Evolutionary conservation across 2,329 filamentous ascomycete genomes (phyloP).

Genomic region (Cryphonectria carpinicola): DNA sequence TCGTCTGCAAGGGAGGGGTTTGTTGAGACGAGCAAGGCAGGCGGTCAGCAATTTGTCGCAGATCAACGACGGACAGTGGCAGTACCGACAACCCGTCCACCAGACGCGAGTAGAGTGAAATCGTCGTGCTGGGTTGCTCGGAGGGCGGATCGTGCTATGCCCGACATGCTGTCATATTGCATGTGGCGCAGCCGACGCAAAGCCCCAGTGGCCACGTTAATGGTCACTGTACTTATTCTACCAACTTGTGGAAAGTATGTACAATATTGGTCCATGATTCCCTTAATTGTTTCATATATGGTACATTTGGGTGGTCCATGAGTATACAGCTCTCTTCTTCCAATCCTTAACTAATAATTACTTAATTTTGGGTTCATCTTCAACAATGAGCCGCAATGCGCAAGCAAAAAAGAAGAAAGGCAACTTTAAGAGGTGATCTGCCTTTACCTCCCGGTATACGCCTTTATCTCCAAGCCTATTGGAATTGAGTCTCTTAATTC

Average conservation of each 20-base stretch:
- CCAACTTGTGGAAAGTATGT: neutral
- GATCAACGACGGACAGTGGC: constrained; percentile 9
- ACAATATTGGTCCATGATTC: too few relatives aligned
- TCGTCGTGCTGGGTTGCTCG: neutral
- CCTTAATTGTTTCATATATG: too few relatives aligned
- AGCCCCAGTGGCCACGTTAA: neutral
- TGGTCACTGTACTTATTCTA: neutral
- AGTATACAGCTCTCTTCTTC: neutral
- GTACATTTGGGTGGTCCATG: neutral
- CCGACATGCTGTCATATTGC: constrained; percentile 17
- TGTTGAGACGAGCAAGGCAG: constrained; percentile 9
- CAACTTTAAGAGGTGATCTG: neutral
- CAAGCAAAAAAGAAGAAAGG: neutral
- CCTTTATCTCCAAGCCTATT: constrained; percentile 9
- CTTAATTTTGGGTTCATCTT: neutral
- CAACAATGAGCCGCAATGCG: neutral
- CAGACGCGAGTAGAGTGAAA: neutral
- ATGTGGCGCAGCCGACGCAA: constrained; percentile 1
- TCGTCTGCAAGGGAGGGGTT: neutral
- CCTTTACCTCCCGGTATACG: neutral
- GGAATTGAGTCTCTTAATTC: neutral
- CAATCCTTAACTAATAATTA: neutral
- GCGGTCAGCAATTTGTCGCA: constrained; percentile 8
- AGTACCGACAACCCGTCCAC: constrained; percentile 15
- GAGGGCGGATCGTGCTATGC: constrained; percentile 15